These are phyloP conservation scores for Trifolium fragiferum DNA, from an alignment of 306 rosid species.

Conservation along the genomic window DNA sequence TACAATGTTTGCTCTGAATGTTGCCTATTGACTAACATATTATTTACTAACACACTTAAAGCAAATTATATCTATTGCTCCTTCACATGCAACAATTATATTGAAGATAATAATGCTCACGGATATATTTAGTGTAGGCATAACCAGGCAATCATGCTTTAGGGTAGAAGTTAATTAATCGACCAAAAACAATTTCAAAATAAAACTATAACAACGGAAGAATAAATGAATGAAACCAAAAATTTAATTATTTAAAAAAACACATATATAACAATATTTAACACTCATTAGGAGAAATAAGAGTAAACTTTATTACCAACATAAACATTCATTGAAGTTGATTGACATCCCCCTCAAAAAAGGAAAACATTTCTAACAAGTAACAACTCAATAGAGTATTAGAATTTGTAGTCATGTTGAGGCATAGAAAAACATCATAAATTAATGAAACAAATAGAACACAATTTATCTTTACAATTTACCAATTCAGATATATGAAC, in stretches of 20 bases:
- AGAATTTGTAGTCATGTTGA: slow-evolving; percentile 20
- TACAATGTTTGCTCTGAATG: not conserved
- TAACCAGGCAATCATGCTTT: not conserved
- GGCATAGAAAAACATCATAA: slow-evolving; percentile 3
- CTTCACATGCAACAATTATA: slow-evolving; percentile 12
- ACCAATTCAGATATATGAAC: slow-evolving; percentile 2
- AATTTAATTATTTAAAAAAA: not conserved
- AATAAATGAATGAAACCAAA: slow-evolving; percentile 1
- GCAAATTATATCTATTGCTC: not conserved
- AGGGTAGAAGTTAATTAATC: not conserved
- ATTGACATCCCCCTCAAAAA: not conserved
- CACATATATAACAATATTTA: not conserved
- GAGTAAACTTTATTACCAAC: slow-evolving; percentile 2
- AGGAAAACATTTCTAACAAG: slow-evolving; percentile 8
- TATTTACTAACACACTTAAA: not conserved
- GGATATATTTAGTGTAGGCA: not conserved
- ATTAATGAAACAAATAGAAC: not conserved
- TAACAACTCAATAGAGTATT: not conserved
- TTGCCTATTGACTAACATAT: not conserved
- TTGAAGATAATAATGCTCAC: not conserved
- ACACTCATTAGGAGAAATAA: not conserved
- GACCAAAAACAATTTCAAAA: not conserved
- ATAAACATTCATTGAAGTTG: slow-evolving; percentile 1
- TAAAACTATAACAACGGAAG: not conserved
- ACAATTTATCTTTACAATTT: not conserved